Evolutionary conservation across 129 eudicot species (phyloP), one percentile per base, ranked within the genome.

Genomic region (Flaveria robusta): DNA sequence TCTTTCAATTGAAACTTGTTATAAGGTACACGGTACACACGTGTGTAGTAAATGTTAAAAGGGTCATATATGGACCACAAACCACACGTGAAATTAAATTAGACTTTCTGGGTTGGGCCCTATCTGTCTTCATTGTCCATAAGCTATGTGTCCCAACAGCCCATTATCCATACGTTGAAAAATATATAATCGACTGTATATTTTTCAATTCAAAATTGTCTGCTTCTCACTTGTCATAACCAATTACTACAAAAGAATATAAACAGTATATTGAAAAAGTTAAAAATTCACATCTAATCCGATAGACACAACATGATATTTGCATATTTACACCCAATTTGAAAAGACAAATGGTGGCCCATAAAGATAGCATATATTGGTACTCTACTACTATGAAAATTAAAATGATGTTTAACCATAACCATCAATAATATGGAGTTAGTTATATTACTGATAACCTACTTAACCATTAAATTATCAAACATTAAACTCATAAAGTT

Each of bases 71-170:
- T 72, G 74, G 83, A 34, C 79, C 83, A 72, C 83, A 72, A 20
- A 58, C 83, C 79, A 56, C 79, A 80, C 83, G 83, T 80, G 79
- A 80, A 80, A 77, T 26, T 77, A 16, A 77, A 77, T 56, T 22
- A 7, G 64, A 67, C 83, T 72, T 79, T 78, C 65, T 80, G 79
- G 79, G 79, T 10, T 79, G 79, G 83, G 83, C 49, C 78, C 68
- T 8, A 8, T 66, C 1, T 73, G 79, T 73, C 83, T 79, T 27
- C 78, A 42, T 34, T 51, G 69, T 15, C 37, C 46, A 73, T 79
- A 18, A 63, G 20, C 16, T 49, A 7, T 52, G 68, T 52, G 68
- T 67, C 65, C 80, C 41, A 37, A 37, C 42, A 66, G 79, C 79
- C 83, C 68, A 51, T 62, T 19, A 46, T 65, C 46, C 56, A 64